Evolutionary conservation across 176 grass and related monocot species (phyloP), one percentile per base, ranked within the genome.

Genomic region (Oryza australiensis): DNA sequence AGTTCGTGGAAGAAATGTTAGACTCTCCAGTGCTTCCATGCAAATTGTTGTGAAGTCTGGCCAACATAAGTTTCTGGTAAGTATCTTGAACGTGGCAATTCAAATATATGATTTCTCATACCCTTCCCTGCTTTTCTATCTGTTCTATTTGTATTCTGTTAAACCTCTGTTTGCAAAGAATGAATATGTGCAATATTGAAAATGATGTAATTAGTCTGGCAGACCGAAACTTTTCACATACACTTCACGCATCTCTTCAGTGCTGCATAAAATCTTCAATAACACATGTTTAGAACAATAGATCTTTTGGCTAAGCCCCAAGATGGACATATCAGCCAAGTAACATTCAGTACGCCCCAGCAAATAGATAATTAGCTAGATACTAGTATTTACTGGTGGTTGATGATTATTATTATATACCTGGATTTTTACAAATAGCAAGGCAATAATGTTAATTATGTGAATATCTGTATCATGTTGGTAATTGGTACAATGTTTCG

Each of bases 1-100:
- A 77, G 70, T 86, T 91, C 96, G 96, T 42, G 96, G 93, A 46
- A 86, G 66, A 87, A 91, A 78, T 77, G 73, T 82, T 76, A 95
- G 93, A 78, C 24, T 84, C 77, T 89, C 82, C 53, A 66, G 23
- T 37, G 22, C 53, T 62, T 41, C 55, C 37, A 74, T 83, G 49
- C 60, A 59, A 75, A 66, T 86, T 15, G 46, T 9, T 80, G 29
- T 79, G 48, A 88, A 88, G 64, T 79, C 82, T 82, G 63, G 29
- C 24, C 89, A 72, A 72, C 41, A 38, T 45, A 85, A 83, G 24
- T 62, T 66, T 80, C 20, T 51, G 82, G 89, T 94, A 71, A 89
- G 49, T 88, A 60, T 14, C 76, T 24, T 46, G 48, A 22, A 49
- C 64, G 8, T 60, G 53, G 40, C 11, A 82, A 12, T 63, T 57